A percentile compares a stretch with the other conserved stretches of the same genome.
phyloP scores from a whole-genome alignment of 2,329 filamentous ascomycete species.

The Diaporthe sp. region DNA sequence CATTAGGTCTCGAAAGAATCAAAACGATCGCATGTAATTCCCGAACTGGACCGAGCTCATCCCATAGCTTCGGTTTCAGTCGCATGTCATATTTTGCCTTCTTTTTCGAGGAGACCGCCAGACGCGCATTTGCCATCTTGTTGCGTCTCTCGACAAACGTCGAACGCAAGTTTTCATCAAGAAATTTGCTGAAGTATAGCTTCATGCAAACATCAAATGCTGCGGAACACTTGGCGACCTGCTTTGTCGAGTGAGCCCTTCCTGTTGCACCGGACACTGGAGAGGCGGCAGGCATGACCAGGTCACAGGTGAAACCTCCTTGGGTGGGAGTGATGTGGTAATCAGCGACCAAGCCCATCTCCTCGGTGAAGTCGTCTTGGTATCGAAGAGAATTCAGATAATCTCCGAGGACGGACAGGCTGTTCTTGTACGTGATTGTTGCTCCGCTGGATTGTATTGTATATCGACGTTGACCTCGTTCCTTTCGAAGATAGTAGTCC shows the following conservation, averaged over 20 bases:
- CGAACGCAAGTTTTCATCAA: constrained; percentile 82
- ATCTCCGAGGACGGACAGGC: constrained; percentile 77
- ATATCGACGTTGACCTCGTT: constrained; percentile 63
- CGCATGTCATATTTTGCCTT: constrained; percentile 81
- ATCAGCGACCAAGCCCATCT: constrained; percentile 53
- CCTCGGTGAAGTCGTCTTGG: constrained; percentile 47
- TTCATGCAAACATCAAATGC: constrained; percentile 85
- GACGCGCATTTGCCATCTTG: constrained; percentile 85
- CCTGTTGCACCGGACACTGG: constrained; percentile 78
- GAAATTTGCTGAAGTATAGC: constrained; percentile 73
- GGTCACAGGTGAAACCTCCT: constrained; percentile 79
- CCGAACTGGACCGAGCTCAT: constrained; percentile 57
- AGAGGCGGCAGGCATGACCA: constrained; percentile 81
- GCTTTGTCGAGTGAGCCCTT: constrained; percentile 74
- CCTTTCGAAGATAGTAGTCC: constrained; percentile 67
- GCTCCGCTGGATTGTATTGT: constrained; percentile 77
- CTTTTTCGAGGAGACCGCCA: constrained; percentile 86
- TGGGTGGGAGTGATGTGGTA: constrained; percentile 73
- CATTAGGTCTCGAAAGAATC: constrained; percentile 66
- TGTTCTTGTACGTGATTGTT: constrained; percentile 82
- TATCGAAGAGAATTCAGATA: constrained; percentile 79
- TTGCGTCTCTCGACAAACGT: constrained; percentile 79
- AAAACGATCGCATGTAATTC: constrained; percentile 74
- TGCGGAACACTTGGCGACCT: constrained; percentile 86
- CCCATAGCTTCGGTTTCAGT: constrained; percentile 84